These are phyloP conservation scores for Fusarium sp. DNA, from an alignment of 2,329 filamentous ascomycete genomes.

Conservation along the genomic window DNA sequence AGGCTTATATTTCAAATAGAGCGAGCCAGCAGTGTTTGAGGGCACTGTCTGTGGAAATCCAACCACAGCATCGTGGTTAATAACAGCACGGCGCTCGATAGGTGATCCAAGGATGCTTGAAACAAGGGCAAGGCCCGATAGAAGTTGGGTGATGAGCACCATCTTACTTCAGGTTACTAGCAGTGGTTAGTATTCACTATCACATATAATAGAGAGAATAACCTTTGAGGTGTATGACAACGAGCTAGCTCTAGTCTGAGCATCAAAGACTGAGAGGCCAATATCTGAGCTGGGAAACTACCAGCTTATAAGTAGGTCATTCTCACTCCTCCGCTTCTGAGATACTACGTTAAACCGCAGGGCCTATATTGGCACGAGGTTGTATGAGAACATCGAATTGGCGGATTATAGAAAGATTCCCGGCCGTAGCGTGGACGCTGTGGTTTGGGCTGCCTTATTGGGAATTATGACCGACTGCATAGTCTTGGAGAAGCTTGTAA, in stretches of 20 bases:
- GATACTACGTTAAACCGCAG: constrained; percentile 24
- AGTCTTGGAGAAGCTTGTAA: constrained; percentile 18
- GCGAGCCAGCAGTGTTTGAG: constrained; percentile 42
- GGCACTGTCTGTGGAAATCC: constrained; percentile 51
- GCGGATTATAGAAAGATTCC: constrained; percentile 34
- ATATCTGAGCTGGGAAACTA: constrained; percentile 2
- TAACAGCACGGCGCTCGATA: constrained; percentile 47
- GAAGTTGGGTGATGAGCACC: constrained; percentile 36
- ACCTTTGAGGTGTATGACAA: not conserved
- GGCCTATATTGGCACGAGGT: constrained; percentile 30
- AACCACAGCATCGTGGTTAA: constrained; percentile 50
- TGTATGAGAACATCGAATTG: constrained; percentile 42
- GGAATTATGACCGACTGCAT: constrained; percentile 40
- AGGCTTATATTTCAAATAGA: constrained; percentile 54
- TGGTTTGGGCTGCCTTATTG: constrained; percentile 35
- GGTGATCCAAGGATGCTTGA: constrained; percentile 42
- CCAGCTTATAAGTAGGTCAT: constrained; percentile 24
- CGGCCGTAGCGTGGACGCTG: constrained; percentile 18
- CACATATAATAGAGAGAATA: not conserved
- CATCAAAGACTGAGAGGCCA: not conserved
- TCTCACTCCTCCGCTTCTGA: constrained; percentile 2
- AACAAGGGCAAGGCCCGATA: constrained; percentile 37
- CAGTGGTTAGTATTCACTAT: not conserved
- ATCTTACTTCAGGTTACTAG: constrained; percentile 14
- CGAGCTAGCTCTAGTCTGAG: not conserved